phyloP scores from a whole-genome alignment of 352 stramenopile genomes.

The Phytophthora tubulina region DNA sequence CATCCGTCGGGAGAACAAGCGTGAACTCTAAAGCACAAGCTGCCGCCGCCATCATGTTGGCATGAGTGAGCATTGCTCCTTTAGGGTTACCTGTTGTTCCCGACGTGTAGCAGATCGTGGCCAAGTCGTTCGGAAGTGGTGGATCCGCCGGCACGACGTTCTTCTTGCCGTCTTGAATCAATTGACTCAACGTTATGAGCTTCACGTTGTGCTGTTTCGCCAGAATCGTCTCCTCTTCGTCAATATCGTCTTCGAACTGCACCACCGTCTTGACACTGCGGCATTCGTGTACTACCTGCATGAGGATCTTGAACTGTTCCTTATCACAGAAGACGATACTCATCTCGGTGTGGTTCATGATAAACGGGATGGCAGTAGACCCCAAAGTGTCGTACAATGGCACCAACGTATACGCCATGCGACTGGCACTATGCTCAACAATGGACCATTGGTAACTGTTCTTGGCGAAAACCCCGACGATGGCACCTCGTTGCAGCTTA shows the following conservation, averaged over 20 bases:
- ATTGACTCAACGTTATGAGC: slow-evolving; percentile 52
- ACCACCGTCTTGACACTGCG: slow-evolving; percentile 63
- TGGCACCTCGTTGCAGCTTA: slow-evolving; percentile 49
- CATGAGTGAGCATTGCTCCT: slow-evolving; percentile 72
- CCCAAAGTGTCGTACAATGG: slow-evolving; percentile 87
- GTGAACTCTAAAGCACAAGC: slow-evolving; percentile 28
- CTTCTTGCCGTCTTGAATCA: slow-evolving; percentile 50
- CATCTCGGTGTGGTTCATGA: slow-evolving; percentile 85
- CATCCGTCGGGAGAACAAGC: slow-evolving; percentile 22
- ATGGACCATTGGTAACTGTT: slow-evolving; percentile 79
- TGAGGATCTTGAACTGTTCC: slow-evolving; percentile 61
- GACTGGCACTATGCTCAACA: slow-evolving; percentile 69
- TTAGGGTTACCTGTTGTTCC: slow-evolving; percentile 82
- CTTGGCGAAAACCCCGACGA: slow-evolving; percentile 78
- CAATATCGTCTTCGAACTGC: slow-evolving; percentile 60
- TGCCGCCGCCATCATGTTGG: slow-evolving; percentile 49
- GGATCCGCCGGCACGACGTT: slow-evolving; percentile 61
- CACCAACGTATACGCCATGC: slow-evolving; percentile 76
- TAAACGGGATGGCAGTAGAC: slow-evolving; percentile 67
- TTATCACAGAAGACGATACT: slow-evolving; percentile 73
- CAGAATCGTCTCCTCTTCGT: slow-evolving; percentile 41
- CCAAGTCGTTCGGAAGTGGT: slow-evolving; percentile 76
- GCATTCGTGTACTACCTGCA: slow-evolving; percentile 57
- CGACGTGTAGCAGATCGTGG: slow-evolving; percentile 93
- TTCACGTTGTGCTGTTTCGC: slow-evolving; percentile 47